Evolutionary conservation across 78 protist genomes (phyloP).

Genomic region (Cavenderia fasciculata): DNA sequence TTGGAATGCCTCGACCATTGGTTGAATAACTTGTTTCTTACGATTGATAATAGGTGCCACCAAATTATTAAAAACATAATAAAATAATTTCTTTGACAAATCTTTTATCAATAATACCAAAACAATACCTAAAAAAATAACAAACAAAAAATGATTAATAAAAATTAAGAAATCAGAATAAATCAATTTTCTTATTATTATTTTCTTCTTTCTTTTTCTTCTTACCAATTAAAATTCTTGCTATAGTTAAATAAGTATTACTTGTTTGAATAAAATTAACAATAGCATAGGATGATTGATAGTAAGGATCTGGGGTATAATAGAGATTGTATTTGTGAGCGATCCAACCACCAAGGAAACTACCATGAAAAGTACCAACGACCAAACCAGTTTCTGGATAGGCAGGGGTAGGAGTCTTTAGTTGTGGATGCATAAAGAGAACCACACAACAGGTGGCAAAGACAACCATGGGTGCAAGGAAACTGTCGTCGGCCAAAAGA

Average conservation of each 20-base stretch:
- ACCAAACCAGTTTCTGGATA: conserved; percentile 73
- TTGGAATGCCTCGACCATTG: conserved; percentile 57
- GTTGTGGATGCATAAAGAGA: conserved; percentile 49
- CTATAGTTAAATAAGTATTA: too few species aligned
- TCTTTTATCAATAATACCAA: conserved; percentile 17
- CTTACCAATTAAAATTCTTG: too few species aligned
- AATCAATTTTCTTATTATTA: too few species aligned
- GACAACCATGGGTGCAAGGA: not conserved
- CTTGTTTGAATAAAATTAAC: too few species aligned
- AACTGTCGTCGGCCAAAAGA: not conserved
- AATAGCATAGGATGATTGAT: too few species aligned
- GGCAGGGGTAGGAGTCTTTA: conserved; percentile 64
- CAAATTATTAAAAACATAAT: not conserved
- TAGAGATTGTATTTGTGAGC: too few species aligned
- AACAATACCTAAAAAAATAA: conserved; percentile 17
- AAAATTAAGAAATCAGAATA: too few species aligned
- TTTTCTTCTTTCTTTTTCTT: too few species aligned
- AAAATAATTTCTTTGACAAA: conserved; percentile 62
- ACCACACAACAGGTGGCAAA: not conserved
- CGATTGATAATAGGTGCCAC: not conserved
- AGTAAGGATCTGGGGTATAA: too few species aligned
- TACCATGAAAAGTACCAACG: conserved; percentile 35
- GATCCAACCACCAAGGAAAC: conserved; percentile 18
- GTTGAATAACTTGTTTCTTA: not conserved
- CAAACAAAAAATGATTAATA: too few species aligned